phyloP scores from a whole-genome alignment of 2,329 filamentous ascomycete species.

The Colletotrichum endophyticum region DNA sequence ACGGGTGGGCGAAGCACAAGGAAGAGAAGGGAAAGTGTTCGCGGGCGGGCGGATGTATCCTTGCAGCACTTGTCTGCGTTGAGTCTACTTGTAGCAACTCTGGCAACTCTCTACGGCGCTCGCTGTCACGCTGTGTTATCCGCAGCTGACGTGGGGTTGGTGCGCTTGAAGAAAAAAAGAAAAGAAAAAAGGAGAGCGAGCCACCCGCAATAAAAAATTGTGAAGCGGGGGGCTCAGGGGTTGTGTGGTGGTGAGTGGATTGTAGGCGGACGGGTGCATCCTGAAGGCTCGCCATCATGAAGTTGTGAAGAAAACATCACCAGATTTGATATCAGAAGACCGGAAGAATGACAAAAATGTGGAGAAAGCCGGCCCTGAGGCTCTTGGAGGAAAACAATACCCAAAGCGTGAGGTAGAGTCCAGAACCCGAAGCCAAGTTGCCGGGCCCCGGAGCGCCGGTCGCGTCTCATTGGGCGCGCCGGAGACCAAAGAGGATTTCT shows the following conservation, averaged over 20 bases:
- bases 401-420: neutral
- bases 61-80: neutral
- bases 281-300: neutral
- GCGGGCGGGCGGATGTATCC: neutral
- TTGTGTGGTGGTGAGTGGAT: neutral
- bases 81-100: neutral
- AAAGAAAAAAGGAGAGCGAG: neutral
- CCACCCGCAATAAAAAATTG: neutral
- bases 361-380: conserved; percentile 6
- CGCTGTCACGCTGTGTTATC: neutral
- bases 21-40: neutral
- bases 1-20: neutral
- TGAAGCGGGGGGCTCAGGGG: neutral
- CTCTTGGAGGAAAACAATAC: neutral
- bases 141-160: conserved; percentile 7
- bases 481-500: conserved; percentile 15
- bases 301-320: neutral
- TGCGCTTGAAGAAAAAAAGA: conserved; percentile 4
- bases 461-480: conserved; percentile 10
- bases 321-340: conserved; percentile 4
- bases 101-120: neutral
- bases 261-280: neutral
- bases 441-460: conserved; percentile 3
- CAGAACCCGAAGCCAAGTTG: conserved; percentile 10
- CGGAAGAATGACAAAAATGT: neutral